These are phyloP conservation scores for Anthoceros angustus DNA, from an alignment of 225 moss, liverwort and hornwort species.

Conservation along the genomic window DNA sequence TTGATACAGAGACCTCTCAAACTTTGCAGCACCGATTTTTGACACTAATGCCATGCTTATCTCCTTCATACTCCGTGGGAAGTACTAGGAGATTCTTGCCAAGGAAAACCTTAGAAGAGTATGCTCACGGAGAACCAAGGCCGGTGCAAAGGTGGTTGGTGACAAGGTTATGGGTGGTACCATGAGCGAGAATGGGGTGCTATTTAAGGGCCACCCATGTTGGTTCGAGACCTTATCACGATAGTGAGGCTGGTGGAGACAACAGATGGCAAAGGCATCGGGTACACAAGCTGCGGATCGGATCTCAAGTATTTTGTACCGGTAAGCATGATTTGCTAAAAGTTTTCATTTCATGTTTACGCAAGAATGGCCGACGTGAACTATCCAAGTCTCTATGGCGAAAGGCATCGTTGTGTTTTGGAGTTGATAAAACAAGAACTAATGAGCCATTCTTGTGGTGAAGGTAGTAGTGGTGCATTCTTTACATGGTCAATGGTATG, in stretches of 20 bases:
- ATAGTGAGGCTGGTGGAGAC: slow-evolving; percentile 95
- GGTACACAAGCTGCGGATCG: slow-evolving; percentile 93
- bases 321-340: slow-evolving; percentile 17
- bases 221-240: slow-evolving; percentile 87
- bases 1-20: slow-evolving; percentile 40
- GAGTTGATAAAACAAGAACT: background rate
- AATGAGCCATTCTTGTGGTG: background rate
- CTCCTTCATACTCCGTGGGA: slow-evolving; percentile 72
- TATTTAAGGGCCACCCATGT: slow-evolving; percentile 77
- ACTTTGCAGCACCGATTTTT: slow-evolving; percentile 66
- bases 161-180: slow-evolving; percentile 95
- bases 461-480: slow-evolving; percentile 66
- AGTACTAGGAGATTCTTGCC: slow-evolving; percentile 78
- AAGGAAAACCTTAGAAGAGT: slow-evolving; percentile 86
- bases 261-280: slow-evolving; percentile 97
- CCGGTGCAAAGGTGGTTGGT: slow-evolving; percentile 58
- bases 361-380: background rate
- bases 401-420: background rate
- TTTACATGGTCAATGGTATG: slow-evolving; percentile 81
- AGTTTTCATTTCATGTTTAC: background rate
- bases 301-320: slow-evolving; percentile 95
- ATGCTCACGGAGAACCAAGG: slow-evolving; percentile 96
- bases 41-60: slow-evolving; percentile 96
- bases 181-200: slow-evolving; percentile 85
- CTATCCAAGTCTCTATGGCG: background rate